Percentiles rank a stretch among this genome's conserved stretches.
Conservation (phyloP, 805 yeast species). For the Priceomyces fermenticarens region DNA sequence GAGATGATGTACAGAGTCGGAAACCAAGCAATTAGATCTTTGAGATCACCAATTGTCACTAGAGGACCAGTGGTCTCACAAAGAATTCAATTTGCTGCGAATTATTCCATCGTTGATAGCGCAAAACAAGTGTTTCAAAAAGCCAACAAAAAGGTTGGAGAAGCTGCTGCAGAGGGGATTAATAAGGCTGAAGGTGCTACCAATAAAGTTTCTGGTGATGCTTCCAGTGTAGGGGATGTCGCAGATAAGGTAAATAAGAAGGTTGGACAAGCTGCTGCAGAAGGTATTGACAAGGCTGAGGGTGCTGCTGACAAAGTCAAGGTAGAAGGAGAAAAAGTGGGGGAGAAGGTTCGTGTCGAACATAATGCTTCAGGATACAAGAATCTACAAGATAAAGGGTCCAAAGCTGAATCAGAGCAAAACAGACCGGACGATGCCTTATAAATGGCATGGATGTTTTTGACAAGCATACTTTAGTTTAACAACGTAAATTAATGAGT, state of each 20-base stretch:
- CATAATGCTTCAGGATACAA: constrained; percentile 34
- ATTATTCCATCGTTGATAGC: constrained; percentile 26
- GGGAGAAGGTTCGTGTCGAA: constrained; percentile 18
- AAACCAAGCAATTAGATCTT: not conserved
- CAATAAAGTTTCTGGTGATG: constrained; percentile 30
- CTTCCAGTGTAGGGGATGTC: constrained; percentile 31
- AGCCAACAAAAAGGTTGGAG: constrained; percentile 29
- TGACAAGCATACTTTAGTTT: not conserved
- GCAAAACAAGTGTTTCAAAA: constrained; percentile 34
- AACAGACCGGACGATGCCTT: constrained; percentile 44
- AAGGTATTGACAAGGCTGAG: constrained; percentile 26
- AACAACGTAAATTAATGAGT: constrained; percentile 1
- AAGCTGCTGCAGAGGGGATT: constrained; percentile 30
- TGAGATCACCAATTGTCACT: not conserved
- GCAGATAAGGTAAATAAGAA: constrained; percentile 25
- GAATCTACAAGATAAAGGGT: constrained; percentile 42
- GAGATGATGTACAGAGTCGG: too few species aligned
- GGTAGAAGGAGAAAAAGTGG: constrained; percentile 5
- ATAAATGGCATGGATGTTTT: constrained; percentile 2
- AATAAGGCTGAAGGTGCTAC: constrained; percentile 19
- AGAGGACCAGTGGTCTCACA: not conserved
- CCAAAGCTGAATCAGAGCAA: constrained; percentile 41
- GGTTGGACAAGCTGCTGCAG: constrained; percentile 31
- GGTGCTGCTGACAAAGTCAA: constrained; percentile 7
- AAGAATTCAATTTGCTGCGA: constrained; percentile 1